Evolutionary conservation across 164 flowering plant genomes (phyloP), one percentile per base, ranked within the genome.

Genomic region (Magnolia sinica): DNA sequence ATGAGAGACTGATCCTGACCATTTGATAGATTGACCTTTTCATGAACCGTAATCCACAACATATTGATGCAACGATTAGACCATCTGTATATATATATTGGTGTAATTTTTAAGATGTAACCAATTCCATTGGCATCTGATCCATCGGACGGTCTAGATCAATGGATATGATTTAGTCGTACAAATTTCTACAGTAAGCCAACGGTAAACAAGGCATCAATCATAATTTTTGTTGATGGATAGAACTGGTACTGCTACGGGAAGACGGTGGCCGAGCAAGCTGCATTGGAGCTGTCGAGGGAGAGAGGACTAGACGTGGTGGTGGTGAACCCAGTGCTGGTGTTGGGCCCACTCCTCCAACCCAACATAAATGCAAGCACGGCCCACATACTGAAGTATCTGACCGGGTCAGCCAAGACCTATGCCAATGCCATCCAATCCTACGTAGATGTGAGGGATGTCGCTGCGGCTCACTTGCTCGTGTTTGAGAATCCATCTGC

Each of bases 191-290:
- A n/a, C 11, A 14, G 11, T 6, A 70, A 10, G 22, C 45, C 45
- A 9, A 2, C 16, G 22, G 18, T 70, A 4, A n/a, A 7, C 18
- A 9, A 18, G 13, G 13, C 22, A 52, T 51, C 16, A 52, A 51
- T 61, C 45, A 37, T 37, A 1, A 7, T 55, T 16, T 23, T 23
- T 4, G 3, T 8, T 24, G 5, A 23, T 24, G 45, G 50, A 72
- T 87, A 95, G 99, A 93, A 93, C 63, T 95, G 99, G 99, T 95
- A 95, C 76, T 95, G 98, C 78, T 95, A 91, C 49, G 98, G 95
- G 45, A 95, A 95, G 78, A 81, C 91, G 3, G 92, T 95, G 89
- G 98, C 99, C 0, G 99, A 95, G 83, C 86, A 87, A 80, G 91
- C 87, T 22, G 97, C 98, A 10, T 88, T 91, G 93, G 92, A 91